Evolutionary conservation across 768 basidiomycete species (phyloP), one percentile per base, ranked within the genome.

Genomic region (Suillus placidus): DNA sequence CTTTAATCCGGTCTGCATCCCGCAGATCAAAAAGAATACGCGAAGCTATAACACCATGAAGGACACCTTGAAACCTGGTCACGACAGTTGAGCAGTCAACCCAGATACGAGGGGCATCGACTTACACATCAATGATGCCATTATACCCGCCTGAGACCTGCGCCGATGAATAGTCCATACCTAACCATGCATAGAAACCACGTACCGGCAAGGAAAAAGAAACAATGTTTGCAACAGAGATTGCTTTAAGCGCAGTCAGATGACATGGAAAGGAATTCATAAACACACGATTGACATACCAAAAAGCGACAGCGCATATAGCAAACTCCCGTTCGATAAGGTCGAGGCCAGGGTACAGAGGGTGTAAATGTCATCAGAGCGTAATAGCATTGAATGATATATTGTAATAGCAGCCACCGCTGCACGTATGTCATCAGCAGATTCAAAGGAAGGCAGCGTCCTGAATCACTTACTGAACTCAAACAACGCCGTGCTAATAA

Each of bases 11-110:
- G 37, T 54, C 49, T 8, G 61, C 56, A 4, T 37, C 20, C n/a
- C 52, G 64, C 54, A 67, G 54, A 13, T 62, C 58, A 32, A 68
- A 68, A 6, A 68, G 61, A 34, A 68, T 65, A 20, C 67, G 51
- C 3, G 67, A 68, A 34, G 67, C 67, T 47, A 68, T 57, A 18
- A 65, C 55, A 18, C 67, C 42, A 34, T 68, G 67, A 14, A 68
- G 34, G 30, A 68, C 58, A n/a, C 51, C 60, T 64, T 65, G 64
- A 40, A 68, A 62, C 35, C 67, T 65, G 34, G 30, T 43, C n/a
- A 13, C 7, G 23, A 14, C 4, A n/a, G 20, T 26, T 16, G 12
- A 60, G n/a, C 23, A 37, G 58, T 52, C 13, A 47, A 23, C 6
- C 16, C 35, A 10, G 54, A 26, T 35, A 45, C n/a, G 23, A 61